Evolutionary conservation across 2,329 filamentous ascomycete species (phyloP), one percentile per base, ranked within the genome.

Genomic region (Claviceps sp.): DNA sequence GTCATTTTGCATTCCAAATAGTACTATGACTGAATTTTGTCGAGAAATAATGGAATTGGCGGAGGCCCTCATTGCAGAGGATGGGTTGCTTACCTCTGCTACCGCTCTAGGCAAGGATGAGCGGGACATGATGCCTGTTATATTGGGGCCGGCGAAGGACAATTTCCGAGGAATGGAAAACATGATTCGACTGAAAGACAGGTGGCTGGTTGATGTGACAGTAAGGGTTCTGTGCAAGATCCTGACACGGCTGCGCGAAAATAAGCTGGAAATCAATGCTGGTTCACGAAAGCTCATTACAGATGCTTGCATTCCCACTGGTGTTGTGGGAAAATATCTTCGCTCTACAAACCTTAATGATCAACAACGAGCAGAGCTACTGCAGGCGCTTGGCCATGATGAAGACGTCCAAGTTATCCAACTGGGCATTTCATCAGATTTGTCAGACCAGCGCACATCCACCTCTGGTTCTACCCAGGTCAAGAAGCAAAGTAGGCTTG

Each of bases 1-100:
- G 93, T 89, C 88, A 57, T 72, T 80, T 14, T 77, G 77, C 4
- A 81, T 87, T 54, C 84, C 91, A 49, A 93, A 89, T 63, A 69
- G 74, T 19, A 74, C 80, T 51, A 90, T 98, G 87, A 84, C 89
- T 60, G 84, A 95, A 53, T 96, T 97, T 61, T 96, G 90, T 63
- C 84, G 93, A 58, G 89, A 95, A 63, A 87, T 87, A 14, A 98
- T 98, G 80, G 89, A 97, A 60, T 87, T 95, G 62, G 90, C 91
- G 0, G 87, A 95, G 62, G 77, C 80, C 39, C 76, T 95, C 1
- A 87, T 97, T 62, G 83, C 87, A 42, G 84, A 95, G 59, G 93
- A 94, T 64, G 84, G 82, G 49, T 78, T 96, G 54, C 82, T 98
- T 56, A 81, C 87, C 2, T 85, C 84, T 46, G 85, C 87, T 13